phyloP scores from a whole-genome alignment of 805 yeast species.

The Nadsonia fulvescens region DNA sequence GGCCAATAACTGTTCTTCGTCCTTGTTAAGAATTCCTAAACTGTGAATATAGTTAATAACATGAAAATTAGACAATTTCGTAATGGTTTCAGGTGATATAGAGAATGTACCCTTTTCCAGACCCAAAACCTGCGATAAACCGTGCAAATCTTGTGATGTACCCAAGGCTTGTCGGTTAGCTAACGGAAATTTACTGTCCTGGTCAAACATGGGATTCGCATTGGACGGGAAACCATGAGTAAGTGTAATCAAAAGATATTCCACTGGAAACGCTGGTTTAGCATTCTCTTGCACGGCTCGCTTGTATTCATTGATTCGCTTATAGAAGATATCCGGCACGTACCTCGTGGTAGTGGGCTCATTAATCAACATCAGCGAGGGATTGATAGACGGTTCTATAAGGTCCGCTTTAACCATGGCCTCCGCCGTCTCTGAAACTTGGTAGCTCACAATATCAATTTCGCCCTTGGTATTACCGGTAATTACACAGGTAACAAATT shows the following conservation, averaged over 20 bases:
- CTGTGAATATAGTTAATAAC: conserved; percentile 39
- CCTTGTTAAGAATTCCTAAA: conserved; percentile 35
- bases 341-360: conserved; percentile 57
- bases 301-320: conserved; percentile 72
- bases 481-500: conserved; percentile 82
- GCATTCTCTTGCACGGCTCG: conserved; percentile 76
- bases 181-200: conserved; percentile 35
- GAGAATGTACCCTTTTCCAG: conserved; percentile 11
- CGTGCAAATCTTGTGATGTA: conserved; percentile 38
- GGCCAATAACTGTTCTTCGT: conserved; percentile 34
- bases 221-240: conserved; percentile 83
- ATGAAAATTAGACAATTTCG: conserved; percentile 51
- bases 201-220: conserved; percentile 31
- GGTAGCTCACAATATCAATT: conserved; percentile 81
- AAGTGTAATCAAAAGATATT: conserved; percentile 65
- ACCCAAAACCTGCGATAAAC: conserved; percentile 33
- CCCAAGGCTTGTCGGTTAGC: conserved; percentile 70
- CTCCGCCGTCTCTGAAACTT: conserved; percentile 76
- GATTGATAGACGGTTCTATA: conserved; percentile 76
- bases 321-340: conserved; percentile 87
- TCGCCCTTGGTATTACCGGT: conserved; percentile 81
- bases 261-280: conserved; percentile 86
- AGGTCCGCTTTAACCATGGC: conserved; percentile 75
- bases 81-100: conserved; percentile 9
- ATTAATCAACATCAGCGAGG: conserved; percentile 68